Evolutionary conservation across 225 moss, liverwort and hornwort genomes (phyloP).

Genomic region (Anthoceros angustus): DNA sequence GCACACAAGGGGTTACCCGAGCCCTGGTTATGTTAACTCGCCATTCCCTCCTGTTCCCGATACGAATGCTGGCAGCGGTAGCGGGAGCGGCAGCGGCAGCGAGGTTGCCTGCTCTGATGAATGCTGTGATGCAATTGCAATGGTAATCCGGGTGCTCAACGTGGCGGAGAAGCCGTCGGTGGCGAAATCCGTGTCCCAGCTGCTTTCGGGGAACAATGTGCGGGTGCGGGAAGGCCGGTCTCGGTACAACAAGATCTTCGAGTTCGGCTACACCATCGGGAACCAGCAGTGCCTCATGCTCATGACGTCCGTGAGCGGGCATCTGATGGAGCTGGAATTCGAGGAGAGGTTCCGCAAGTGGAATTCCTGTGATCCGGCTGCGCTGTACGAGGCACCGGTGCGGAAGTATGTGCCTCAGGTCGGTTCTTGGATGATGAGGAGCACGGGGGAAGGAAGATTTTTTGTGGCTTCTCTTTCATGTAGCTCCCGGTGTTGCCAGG

Average conservation of each 20-base stretch:
- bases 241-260: constrained; percentile 88
- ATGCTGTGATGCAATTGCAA: not conserved
- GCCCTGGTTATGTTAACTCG: no score
- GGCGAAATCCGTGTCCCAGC: constrained; percentile 81
- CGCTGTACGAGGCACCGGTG: constrained; percentile 85
- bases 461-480: not conserved
- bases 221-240: constrained; percentile 79
- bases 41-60: no score
- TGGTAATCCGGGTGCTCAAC: constrained; percentile 57
- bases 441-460: constrained; percentile 5
- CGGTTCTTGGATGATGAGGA: constrained; percentile 2
- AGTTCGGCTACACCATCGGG: constrained; percentile 63
- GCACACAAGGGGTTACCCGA: no score
- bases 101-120: not conserved
- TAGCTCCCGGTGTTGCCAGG: constrained; percentile 26
- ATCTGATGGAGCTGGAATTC: constrained; percentile 96
- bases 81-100: not conserved
- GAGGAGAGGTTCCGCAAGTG: constrained; percentile 95
- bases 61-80: no score
- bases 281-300: constrained; percentile 79
- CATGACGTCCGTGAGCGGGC: constrained; percentile 95
- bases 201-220: constrained; percentile 59
- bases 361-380: constrained; percentile 84
- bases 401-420: constrained; percentile 79
- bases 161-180: constrained; percentile 98